Evolutionary conservation across 192 early-diverging fungal species (phyloP), one percentile per base, ranked within the genome.

Genomic region (Podila epicladia): DNA sequence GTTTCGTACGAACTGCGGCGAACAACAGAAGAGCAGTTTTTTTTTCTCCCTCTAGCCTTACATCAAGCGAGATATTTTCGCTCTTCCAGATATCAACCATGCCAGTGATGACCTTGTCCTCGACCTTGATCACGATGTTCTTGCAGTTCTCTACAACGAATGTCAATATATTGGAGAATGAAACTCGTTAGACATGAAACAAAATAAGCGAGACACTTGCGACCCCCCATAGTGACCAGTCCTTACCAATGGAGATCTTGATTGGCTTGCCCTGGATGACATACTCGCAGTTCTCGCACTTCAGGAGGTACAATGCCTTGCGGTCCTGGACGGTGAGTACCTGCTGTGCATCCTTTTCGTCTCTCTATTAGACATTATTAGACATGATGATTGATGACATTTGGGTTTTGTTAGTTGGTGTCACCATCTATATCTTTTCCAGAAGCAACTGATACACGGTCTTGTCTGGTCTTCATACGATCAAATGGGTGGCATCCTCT

Each of bases 281-380:
- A 57, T 73, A 80, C 19, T 64, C 77, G 48, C 77, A 80, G 67
- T 80, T 69, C 49, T 80, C 71, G 26, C 77, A 80, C 38, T 80
- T 49, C 55, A 80, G n/a, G 19, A 80, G 33, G 60, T 80, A 71
- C 0, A 80, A 17, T 0, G 77, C 77, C 62, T 69, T 80, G 57
- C 71, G 77, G 28, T 73, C 77, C 53, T 67, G 63, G 13, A 80
- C 67, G 7, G 72, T 65, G 9, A 80, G 26, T 7, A 55, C 50
- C 38, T 69, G 70, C 19, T 60, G 17, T 4, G 29, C 26, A 38
- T 65, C 67, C 59, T 61, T 80, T 53, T 29, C 62, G 32, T 69
- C 71, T 26, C 51, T 71, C 77, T 80, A 32, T 24, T 15, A 20
- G 22, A 22, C 17, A 53, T 3, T 80, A 32, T 24, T 15, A 20